Evolutionary conservation across 208 protist genomes (phyloP).

Genomic region (Acanthamoeba triangularis): DNA sequence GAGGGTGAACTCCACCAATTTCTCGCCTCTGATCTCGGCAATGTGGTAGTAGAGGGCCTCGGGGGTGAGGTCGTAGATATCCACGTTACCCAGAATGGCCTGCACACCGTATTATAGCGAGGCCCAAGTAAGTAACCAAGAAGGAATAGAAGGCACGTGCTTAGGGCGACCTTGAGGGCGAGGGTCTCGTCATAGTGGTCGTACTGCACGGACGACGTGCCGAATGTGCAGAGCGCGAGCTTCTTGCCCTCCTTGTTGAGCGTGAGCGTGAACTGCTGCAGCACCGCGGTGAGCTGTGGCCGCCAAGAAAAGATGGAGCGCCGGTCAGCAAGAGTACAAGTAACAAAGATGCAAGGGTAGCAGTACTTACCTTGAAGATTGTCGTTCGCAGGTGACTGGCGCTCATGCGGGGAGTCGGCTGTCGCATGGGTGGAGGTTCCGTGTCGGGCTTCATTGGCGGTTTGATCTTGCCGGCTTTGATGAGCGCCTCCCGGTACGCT

Average conservation of each 20-base stretch:
- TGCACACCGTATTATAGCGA: neutral
- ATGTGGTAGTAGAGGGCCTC: conserved; percentile 61
- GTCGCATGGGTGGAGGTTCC: neutral
- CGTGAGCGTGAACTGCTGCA: conserved; percentile 45
- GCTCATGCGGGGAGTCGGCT: conserved; percentile 38
- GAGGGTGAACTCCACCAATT: conserved; percentile 65
- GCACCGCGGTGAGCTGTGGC: conserved; percentile 29
- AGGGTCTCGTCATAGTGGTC: conserved; percentile 26
- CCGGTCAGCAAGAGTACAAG: neutral
- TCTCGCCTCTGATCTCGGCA: conserved; percentile 73
- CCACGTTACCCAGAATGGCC: conserved; percentile 70
- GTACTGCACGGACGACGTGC: conserved; percentile 29
- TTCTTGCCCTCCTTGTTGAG: conserved; percentile 69
- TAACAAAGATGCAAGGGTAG: neutral
- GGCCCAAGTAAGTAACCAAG: neutral
- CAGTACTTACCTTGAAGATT: conserved; percentile 64
- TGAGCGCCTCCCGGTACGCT: neutral
- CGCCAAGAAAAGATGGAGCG: neutral
- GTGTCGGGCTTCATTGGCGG: conserved; percentile 31
- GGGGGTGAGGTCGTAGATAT: conserved; percentile 66
- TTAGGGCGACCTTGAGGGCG: neutral
- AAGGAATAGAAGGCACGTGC: neutral
- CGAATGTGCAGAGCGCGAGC: conserved; percentile 62
- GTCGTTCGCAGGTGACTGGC: conserved; percentile 21
- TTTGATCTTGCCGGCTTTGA: conserved; percentile 15